A percentile compares a stretch with the other conserved stretches of the same genome.
Conservation (phyloP, 306 rosid genomes). For the Medicago arabica region DNA sequence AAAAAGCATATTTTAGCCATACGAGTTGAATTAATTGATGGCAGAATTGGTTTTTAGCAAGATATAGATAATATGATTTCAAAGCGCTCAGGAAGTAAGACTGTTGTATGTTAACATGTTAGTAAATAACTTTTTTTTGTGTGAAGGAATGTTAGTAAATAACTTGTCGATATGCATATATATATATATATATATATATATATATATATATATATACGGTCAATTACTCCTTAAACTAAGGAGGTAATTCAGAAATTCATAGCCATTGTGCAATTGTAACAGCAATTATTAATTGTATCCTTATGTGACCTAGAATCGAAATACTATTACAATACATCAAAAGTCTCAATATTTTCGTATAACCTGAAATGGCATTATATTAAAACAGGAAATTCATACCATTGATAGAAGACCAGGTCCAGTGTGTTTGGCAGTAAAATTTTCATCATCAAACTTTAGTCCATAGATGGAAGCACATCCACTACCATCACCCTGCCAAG, state of each 20-base stretch:
- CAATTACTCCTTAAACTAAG: constrained; percentile 24
- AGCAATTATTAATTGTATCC: constrained; percentile 2
- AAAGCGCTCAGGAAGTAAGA: constrained; percentile 16
- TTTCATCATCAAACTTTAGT: constrained; percentile 88
- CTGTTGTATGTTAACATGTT: constrained; percentile 4
- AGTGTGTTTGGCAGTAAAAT: constrained; percentile 92
- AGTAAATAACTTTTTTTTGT: constrained; percentile 12
- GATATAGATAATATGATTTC: constrained; percentile 29
- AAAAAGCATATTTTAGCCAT: constrained; percentile 28
- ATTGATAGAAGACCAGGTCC: constrained; percentile 94
- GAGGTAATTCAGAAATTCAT: constrained; percentile 28
- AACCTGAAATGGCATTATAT: constrained; percentile 22
- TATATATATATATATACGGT: background rate
- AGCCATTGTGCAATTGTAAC: background rate
- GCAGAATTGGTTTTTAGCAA: constrained; percentile 19
- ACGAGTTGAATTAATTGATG: constrained; percentile 16
- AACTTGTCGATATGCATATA: constrained; percentile 5
- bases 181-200: background rate
- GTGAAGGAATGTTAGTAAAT: background rate
- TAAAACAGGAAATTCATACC: constrained; percentile 56
- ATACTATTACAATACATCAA: constrained; percentile 11
- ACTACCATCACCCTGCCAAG: constrained; percentile 94
- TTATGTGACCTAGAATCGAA: background rate
- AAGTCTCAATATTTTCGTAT: background rate
- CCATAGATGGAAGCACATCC: constrained; percentile 95